Evolutionary conservation across 768 basidiomycete genomes (phyloP).

Genomic region (Boletus sensibilis): DNA sequence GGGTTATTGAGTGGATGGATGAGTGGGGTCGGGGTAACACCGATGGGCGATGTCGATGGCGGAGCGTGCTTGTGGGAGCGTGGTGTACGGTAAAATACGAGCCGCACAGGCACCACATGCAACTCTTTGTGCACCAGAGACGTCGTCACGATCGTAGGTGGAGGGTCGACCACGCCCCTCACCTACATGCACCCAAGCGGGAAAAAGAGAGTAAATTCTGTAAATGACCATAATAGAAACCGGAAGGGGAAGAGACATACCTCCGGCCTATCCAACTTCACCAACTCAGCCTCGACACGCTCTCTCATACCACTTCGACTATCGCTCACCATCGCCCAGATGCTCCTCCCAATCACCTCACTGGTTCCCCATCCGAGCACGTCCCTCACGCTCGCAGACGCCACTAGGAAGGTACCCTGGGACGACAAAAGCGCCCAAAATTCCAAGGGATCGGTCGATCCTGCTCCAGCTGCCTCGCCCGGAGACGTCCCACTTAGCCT

Average conservation of each 20-base stretch:
- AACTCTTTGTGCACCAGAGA: constrained; percentile 42
- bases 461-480: background rate
- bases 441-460: constrained; percentile 27
- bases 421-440: constrained; percentile 54
- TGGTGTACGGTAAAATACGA: constrained; percentile 40
- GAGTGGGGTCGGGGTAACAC: background rate
- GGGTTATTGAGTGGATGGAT: constrained; percentile 21
- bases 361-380: constrained; percentile 62
- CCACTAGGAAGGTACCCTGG: constrained; percentile 49
- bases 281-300: constrained; percentile 28
- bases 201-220: background rate
- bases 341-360: constrained; percentile 51
- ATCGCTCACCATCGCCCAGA: constrained; percentile 40
- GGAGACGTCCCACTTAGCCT: background rate
- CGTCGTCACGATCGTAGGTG: constrained; percentile 22
- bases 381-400: constrained; percentile 51
- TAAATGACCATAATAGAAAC: background rate
- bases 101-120: constrained; percentile 27
- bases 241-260: constrained; percentile 10
- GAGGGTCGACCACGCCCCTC: constrained; percentile 12
- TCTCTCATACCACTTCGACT: constrained; percentile 16
- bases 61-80: constrained; percentile 3
- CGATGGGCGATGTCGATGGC: background rate
- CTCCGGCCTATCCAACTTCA: constrained; percentile 17
- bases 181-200: background rate